These are phyloP conservation scores for Candida taoyuanica DNA, from an alignment of 805 yeast genomes.

Conservation along the genomic window DNA sequence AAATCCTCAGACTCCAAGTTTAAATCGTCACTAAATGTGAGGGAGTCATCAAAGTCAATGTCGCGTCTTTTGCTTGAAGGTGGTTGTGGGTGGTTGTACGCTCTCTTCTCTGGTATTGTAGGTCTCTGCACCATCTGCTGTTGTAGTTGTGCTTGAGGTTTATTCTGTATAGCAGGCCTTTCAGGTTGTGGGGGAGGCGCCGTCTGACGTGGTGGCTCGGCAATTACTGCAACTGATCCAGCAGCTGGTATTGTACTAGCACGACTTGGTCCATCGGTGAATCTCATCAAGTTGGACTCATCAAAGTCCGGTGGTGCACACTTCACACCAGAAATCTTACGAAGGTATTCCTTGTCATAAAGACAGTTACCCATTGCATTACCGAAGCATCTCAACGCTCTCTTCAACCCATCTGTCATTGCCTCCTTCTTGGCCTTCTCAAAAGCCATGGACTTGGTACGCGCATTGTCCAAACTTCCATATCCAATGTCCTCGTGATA, in stretches of 20 bases:
- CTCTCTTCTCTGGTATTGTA: constrained; percentile 19
- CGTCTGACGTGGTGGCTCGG: neutral
- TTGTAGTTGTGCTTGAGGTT: constrained; percentile 6
- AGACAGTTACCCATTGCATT: constrained; percentile 80
- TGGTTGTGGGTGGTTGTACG: constrained; percentile 2
- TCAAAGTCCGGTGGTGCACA: constrained; percentile 43
- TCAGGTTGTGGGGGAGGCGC: neutral
- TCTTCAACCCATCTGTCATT: constrained; percentile 73
- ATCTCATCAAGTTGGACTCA: constrained; percentile 37
- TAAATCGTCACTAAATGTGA: constrained; percentile 47
- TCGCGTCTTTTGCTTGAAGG: constrained; percentile 13
- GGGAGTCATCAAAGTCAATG: constrained; percentile 45
- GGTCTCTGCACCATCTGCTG: neutral
- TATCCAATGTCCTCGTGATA: constrained; percentile 81
- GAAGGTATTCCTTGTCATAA: constrained; percentile 67
- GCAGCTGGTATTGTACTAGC: constrained; percentile 13
- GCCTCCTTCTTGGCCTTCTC: constrained; percentile 85
- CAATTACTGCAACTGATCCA: neutral
- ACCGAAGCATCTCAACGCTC: constrained; percentile 77
- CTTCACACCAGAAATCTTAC: constrained; percentile 38
- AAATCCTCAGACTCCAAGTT: constrained; percentile 35
- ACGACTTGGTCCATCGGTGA: constrained; percentile 19
- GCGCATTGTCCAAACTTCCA: constrained; percentile 76
- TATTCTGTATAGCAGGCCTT: constrained; percentile 1
- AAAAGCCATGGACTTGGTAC: constrained; percentile 68